phyloP scores from a whole-genome alignment of 495 filamentous ascomycete species.

The Cryomyces antarcticus region DNA sequence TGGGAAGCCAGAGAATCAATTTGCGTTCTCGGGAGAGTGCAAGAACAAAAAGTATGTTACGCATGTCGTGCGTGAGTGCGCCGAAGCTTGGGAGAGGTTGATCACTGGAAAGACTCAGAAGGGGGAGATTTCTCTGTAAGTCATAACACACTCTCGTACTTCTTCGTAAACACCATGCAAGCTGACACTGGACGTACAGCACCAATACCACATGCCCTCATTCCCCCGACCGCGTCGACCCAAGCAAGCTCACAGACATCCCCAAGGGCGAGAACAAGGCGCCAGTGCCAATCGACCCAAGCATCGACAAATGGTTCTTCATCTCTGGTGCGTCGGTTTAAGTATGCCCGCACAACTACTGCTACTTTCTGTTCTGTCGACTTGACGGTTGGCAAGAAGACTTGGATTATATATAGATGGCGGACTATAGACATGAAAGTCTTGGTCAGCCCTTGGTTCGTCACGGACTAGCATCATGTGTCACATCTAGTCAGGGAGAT shows the following conservation, averaged over 20 bases:
- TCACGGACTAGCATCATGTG: too few relatives aligned
- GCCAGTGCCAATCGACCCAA: constrained; percentile 80
- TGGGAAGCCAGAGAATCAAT: constrained; percentile 99
- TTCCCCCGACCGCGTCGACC: constrained; percentile 44
- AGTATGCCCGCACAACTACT: constrained; percentile 3
- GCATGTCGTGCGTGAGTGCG: constrained; percentile 87
- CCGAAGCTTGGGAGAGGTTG: constrained; percentile 90
- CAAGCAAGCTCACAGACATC: constrained; percentile 42
- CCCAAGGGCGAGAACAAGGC: constrained; percentile 54
- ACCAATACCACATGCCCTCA: constrained; percentile 57
- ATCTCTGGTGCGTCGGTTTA: constrained; percentile 94
- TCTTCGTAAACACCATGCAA: neutral
- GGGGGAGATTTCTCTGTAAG: constrained; percentile 69
- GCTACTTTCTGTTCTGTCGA: too few relatives aligned
- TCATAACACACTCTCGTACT: neutral
- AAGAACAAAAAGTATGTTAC: constrained; percentile 99
- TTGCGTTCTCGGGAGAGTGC: constrained; percentile 99
- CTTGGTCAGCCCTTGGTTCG: too few relatives aligned
- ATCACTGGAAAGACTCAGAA: constrained; percentile 67
- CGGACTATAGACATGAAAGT: too few relatives aligned
- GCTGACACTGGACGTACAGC: constrained; percentile 29
- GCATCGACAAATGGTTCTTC: constrained; percentile 99
- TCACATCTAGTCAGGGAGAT: too few relatives aligned
- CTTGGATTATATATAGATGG: too few relatives aligned
- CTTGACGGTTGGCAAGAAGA: too few relatives aligned